Evolutionary conservation across 306 rosid genomes (phyloP).

Genomic region (Chamaecrista fasciculata): DNA sequence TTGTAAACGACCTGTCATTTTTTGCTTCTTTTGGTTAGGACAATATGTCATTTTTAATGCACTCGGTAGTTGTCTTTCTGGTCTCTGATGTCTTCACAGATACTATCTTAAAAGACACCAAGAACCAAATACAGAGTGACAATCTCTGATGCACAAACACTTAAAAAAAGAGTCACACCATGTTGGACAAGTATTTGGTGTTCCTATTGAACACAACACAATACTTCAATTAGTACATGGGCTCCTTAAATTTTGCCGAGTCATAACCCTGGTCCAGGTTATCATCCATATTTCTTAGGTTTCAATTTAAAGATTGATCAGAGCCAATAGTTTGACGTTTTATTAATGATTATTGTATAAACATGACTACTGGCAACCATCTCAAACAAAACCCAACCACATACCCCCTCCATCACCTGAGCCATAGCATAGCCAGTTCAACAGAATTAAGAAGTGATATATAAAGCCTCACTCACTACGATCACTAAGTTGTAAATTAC

Average conservation of each 20-base stretch:
- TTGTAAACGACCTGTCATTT: too few relatives aligned
- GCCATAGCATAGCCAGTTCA: not conserved
- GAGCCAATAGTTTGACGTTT: constrained; percentile 2
- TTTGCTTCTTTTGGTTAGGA: too few relatives aligned
- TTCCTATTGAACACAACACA: not conserved
- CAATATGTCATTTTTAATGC: constrained; percentile 22
- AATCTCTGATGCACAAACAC: not conserved
- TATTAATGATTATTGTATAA: constrained; percentile 1
- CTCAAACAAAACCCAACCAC: not conserved
- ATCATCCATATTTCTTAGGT: not conserved
- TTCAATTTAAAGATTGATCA: not conserved
- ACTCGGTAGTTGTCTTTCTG: not conserved
- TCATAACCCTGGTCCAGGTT: not conserved
- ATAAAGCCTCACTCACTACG: not conserved
- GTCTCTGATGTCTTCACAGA: constrained; percentile 13
- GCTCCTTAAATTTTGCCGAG: not conserved
- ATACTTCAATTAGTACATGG: not conserved
- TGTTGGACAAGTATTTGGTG: not conserved
- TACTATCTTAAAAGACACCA: constrained; percentile 7
- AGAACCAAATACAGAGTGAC: not conserved
- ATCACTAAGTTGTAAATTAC: not conserved
- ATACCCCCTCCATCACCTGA: not conserved
- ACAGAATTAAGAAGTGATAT: not conserved
- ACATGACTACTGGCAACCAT: not conserved
- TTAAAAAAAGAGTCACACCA: not conserved